A percentile compares a stretch with the other conserved stretches of the same genome.
Conservation (phyloP, 257 asterid species). For the Solanum chaucha region DNA sequence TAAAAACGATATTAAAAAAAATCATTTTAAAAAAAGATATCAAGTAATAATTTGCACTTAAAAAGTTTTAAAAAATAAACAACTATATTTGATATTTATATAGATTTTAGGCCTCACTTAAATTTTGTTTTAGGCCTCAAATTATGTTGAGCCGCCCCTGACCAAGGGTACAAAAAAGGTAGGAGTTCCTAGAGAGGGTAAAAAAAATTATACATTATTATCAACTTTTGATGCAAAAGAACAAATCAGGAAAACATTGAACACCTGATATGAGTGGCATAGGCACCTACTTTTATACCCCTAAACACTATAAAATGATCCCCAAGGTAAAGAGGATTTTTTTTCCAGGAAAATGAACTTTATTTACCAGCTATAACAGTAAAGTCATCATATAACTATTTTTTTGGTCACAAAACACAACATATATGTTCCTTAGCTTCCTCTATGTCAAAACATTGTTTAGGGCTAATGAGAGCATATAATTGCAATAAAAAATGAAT, state of each 20-base stretch:
- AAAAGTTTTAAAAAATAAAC: no score
- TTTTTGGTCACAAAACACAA: neutral
- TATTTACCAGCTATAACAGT: neutral
- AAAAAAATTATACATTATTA: neutral
- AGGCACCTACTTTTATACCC: neutral
- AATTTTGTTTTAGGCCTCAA: no score
- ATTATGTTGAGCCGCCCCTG: no score
- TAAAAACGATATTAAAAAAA: no score
- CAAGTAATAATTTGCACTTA: no score
- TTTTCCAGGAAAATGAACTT: neutral
- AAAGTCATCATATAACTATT: neutral
- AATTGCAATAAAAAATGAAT: neutral
- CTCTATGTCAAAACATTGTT: neutral
- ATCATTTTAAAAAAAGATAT: no score
- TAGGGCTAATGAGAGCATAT: neutral
- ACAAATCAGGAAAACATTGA: neutral
- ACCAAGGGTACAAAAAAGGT: no score
- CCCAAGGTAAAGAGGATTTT: no score
- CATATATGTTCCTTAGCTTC: neutral
- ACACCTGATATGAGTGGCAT: neutral
- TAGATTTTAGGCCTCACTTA: no score
- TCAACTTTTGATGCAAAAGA: neutral
- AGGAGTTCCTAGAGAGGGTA: no score
- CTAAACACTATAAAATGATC: neutral
- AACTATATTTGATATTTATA: no score